A percentile compares a stretch with the other conserved stretches of the same genome.
Conservation (phyloP, 2,329 filamentous ascomycete species). For the Monosporascus sp. region DNA sequence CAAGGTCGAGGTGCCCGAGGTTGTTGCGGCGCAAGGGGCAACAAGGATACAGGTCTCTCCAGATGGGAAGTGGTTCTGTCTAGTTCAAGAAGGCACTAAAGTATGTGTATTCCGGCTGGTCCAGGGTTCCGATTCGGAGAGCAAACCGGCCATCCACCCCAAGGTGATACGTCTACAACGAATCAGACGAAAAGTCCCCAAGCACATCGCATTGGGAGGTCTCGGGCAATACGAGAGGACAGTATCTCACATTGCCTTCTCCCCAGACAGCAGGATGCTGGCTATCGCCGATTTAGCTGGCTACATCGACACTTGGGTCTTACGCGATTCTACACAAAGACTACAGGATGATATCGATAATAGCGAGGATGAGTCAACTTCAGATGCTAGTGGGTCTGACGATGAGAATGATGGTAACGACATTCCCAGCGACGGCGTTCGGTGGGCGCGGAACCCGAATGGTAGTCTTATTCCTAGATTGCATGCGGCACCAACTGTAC, state of each 20-base stretch:
- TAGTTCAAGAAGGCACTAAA: slow-evolving; percentile 57
- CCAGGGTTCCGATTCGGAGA: slow-evolving; percentile 24
- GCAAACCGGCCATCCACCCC: slow-evolving; percentile 37
- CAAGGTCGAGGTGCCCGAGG: slow-evolving; percentile 60
- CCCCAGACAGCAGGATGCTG: slow-evolving; percentile 72
- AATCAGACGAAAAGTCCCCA: slow-evolving; percentile 49
- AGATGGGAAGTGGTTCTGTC: slow-evolving; percentile 63
- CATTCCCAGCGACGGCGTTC: slow-evolving; percentile 43
- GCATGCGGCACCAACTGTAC: slow-evolving; percentile 56
- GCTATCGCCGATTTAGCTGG: slow-evolving; percentile 78
- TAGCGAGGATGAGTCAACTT: slow-evolving; percentile 26
- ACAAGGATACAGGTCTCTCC: slow-evolving; percentile 65
- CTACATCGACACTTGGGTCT: slow-evolving; percentile 80
- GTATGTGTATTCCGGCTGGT: slow-evolving; percentile 49
- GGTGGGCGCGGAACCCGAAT: slow-evolving; percentile 72
- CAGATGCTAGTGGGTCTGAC: slow-evolving; percentile 34
- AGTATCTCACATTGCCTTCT: slow-evolving; percentile 72
- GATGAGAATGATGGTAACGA: slow-evolving; percentile 39
- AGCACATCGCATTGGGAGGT: slow-evolving; percentile 56
- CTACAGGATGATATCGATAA: slow-evolving; percentile 26
- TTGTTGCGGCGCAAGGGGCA: slow-evolving; percentile 58
- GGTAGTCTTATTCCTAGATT: slow-evolving; percentile 66
- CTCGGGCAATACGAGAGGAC: slow-evolving; percentile 72
- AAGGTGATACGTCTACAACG: slow-evolving; percentile 45
- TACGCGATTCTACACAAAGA: slow-evolving; percentile 50